These are phyloP conservation scores for Neocatenulostroma microsporum DNA, from an alignment of 2,329 filamentous ascomycete genomes.

Conservation along the genomic window DNA sequence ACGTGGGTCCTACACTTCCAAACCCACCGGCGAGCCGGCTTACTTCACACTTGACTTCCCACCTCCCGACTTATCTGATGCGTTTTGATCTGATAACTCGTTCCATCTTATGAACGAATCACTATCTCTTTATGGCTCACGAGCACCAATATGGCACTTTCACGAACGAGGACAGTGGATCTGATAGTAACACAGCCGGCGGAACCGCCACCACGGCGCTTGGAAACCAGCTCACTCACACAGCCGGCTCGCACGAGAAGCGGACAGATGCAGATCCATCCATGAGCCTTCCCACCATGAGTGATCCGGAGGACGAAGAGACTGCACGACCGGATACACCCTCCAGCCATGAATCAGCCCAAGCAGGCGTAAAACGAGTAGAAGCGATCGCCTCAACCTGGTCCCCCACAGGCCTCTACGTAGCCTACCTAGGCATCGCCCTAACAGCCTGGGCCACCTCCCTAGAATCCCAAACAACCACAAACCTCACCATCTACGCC, in stretches of 20 bases:
- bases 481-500: constrained; percentile 55
- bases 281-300: too few relatives aligned
- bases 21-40: background rate
- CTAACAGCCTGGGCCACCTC: constrained; percentile 56
- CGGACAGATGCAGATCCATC: background rate
- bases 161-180: background rate
- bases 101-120: background rate
- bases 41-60: too few relatives aligned
- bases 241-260: background rate
- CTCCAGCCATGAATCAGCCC: constrained; percentile 24
- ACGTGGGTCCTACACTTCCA: background rate
- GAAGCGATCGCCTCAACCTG: constrained; percentile 44
- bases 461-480: constrained; percentile 58
- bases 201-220: background rate
- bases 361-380: constrained; percentile 42
- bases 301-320: constrained; percentile 11
- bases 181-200: background rate
- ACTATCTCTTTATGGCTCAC: background rate
- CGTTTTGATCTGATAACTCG: background rate
- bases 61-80: constrained; percentile 1
- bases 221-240: background rate
- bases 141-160: background rate
- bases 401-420: constrained; percentile 39
- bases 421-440: constrained; percentile 39
- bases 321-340: constrained; percentile 15